These are phyloP conservation scores for Magnolia changhungtana DNA, from an alignment of 164 flowering plant species.

Conservation along the genomic window DNA sequence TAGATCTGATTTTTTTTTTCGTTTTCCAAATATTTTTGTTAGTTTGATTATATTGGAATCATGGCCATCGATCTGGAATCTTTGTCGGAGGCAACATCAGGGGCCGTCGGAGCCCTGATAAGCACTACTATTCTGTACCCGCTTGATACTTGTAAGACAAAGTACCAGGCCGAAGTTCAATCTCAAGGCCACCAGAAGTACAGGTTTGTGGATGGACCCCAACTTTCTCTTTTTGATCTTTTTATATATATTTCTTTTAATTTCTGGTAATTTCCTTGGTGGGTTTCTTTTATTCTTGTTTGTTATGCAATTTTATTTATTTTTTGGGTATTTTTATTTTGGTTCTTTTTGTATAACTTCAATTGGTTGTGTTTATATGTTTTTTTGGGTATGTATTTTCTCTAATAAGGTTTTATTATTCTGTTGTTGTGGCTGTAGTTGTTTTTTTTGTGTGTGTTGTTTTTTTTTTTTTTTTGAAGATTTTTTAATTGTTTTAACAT, in stretches of 20 bases:
- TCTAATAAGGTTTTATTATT: no score
- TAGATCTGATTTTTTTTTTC: no score
- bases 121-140: slow-evolving; percentile 55
- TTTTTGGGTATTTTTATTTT: neutral
- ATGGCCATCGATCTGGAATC: slow-evolving; percentile 41
- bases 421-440: neutral
- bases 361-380: no score
- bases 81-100: slow-evolving; percentile 48
- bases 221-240: neutral
- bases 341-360: neutral
- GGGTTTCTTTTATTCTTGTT: neutral
- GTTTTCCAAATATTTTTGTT: no score
- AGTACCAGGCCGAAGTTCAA: slow-evolving; percentile 51
- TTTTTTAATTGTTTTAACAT: no score
- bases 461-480: neutral
- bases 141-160: slow-evolving; percentile 53
- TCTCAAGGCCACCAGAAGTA: slow-evolving; percentile 32
- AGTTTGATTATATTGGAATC: neutral
- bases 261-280: neutral
- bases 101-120: slow-evolving; percentile 47
- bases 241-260: neutral
- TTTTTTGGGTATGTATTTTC: no score
- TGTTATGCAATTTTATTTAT: neutral
- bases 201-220: slow-evolving; percentile 25
- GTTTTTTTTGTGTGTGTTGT: neutral